These are phyloP conservation scores for Macrophomina phaseolina DNA, from an alignment of 2,329 filamentous ascomycete species.

Conservation along the genomic window DNA sequence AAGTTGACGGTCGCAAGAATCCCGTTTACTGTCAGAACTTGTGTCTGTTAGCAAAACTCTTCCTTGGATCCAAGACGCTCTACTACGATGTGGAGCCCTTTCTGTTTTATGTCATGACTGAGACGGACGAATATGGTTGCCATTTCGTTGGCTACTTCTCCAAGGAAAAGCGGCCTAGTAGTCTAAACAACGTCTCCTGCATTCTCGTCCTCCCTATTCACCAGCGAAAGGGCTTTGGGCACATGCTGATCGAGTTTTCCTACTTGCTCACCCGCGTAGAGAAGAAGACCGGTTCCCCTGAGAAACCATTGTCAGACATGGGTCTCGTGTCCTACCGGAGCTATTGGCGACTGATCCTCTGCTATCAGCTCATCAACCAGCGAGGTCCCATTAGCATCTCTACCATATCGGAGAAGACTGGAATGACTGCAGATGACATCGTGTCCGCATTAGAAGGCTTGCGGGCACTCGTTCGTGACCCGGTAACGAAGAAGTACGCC, in stretches of 20 bases:
- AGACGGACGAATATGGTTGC: conserved; percentile 88
- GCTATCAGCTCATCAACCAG: conserved; percentile 76
- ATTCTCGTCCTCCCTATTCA: conserved; percentile 96
- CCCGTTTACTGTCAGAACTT: conserved; percentile 99
- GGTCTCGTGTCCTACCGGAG: conserved; percentile 95
- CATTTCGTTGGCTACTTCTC: conserved; percentile 99
- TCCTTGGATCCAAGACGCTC: conserved; percentile 96
- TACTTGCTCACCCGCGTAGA: conserved; percentile 94
- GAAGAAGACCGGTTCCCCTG: conserved; percentile 90
- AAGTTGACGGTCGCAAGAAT: conserved; percentile 96
- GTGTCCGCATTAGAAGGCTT: conserved; percentile 91
- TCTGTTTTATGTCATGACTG: conserved; percentile 95
- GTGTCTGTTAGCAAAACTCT: conserved; percentile 92
- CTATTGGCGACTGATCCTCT: conserved; percentile 92
- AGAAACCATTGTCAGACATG: conserved; percentile 98
- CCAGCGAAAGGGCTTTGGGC: conserved; percentile 95
- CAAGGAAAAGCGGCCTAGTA: conserved; percentile 94
- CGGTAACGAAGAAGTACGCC: conserved; percentile 85
- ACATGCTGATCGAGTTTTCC: conserved; percentile 96
- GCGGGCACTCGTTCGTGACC: conserved; percentile 86
- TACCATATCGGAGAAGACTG: conserved; percentile 83
- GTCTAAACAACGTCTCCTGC: conserved; percentile 96
- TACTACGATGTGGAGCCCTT: conserved; percentile 99
- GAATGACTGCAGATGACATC: conserved; percentile 95
- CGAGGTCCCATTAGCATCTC: conserved; percentile 62